These are phyloP conservation scores for Phtheirospermum japonicum DNA, from an alignment of 257 asterid genomes.

Conservation along the genomic window DNA sequence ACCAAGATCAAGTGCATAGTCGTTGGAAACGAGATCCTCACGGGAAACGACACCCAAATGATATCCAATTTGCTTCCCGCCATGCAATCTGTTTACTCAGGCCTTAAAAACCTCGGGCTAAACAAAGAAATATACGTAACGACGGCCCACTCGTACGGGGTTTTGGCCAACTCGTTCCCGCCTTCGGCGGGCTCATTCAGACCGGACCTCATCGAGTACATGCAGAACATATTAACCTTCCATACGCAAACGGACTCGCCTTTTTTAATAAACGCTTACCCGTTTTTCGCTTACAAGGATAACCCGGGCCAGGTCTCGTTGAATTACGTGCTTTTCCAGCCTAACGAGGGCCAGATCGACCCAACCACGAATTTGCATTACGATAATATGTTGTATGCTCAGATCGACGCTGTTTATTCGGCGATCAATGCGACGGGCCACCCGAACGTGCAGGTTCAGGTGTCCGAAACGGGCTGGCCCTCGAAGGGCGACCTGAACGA, in stretches of 20 bases:
- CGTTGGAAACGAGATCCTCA: conserved; percentile 82
- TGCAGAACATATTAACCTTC: conserved; percentile 57
- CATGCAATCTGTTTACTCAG: conserved; percentile 59
- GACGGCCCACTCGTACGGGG: conserved; percentile 72
- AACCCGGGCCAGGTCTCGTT: conserved; percentile 52
- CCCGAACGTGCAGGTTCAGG: conserved; percentile 52
- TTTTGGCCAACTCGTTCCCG: conserved; percentile 67
- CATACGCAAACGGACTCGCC: conserved; percentile 67
- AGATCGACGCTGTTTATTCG: conserved; percentile 84
- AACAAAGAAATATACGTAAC: conserved; percentile 57
- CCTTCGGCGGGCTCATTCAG: conserved; percentile 78
- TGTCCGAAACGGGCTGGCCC: conserved; percentile 98
- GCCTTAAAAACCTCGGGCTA: conserved; percentile 60
- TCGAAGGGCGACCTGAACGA: conserved; percentile 76
- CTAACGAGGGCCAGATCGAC: conserved; percentile 57
- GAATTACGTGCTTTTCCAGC: conserved; percentile 73
- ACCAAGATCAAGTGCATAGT: conserved; percentile 76
- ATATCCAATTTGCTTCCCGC: conserved; percentile 72
- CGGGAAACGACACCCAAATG: conserved; percentile 57
- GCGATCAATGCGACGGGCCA: conserved; percentile 79
- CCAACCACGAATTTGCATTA: conserved; percentile 59
- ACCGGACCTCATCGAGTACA: conserved; percentile 54
- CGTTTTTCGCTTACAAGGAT: conserved; percentile 85
- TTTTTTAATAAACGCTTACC: conserved; percentile 81
- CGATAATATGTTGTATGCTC: conserved; percentile 93